A percentile compares a stretch with the other conserved stretches of the same genome.
phyloP scores from a whole-genome alignment of 2,329 filamentous ascomycete genomes.

The Xylariaceae sp. region DNA sequence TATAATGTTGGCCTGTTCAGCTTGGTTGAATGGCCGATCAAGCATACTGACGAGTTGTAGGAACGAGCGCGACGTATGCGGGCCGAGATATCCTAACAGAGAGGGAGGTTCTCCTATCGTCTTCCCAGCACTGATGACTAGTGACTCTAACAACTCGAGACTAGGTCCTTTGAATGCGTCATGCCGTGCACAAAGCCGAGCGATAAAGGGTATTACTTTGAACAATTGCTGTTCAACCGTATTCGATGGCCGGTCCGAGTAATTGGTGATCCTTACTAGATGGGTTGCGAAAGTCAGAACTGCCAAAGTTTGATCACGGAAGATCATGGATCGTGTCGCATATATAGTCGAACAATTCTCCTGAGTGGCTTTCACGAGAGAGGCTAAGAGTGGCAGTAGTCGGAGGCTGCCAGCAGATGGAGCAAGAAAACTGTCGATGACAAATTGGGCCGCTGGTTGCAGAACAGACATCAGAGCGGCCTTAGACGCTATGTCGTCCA shows the following conservation, averaged over 20 bases:
- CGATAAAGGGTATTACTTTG: conserved; percentile 73
- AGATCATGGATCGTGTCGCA: conserved; percentile 50
- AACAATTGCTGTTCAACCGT: conserved; percentile 77
- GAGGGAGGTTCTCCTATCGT: conserved; percentile 78
- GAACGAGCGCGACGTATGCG: conserved; percentile 80
- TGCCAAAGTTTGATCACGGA: conserved; percentile 61
- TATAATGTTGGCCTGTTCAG: conserved; percentile 62
- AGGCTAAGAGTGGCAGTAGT: conserved; percentile 72
- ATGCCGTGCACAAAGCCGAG: conserved; percentile 70
- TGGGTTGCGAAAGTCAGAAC: conserved; percentile 66
- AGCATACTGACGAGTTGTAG: conserved; percentile 74
- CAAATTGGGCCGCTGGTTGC: conserved; percentile 68
- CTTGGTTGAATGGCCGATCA: conserved; percentile 70
- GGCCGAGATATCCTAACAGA: conserved; percentile 83
- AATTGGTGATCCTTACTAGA: conserved; percentile 67
- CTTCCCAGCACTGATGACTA: conserved; percentile 69
- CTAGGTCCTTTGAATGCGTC: conserved; percentile 64
- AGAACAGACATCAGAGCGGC: conserved; percentile 59
- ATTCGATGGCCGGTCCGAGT: conserved; percentile 60
- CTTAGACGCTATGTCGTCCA: conserved; percentile 58
- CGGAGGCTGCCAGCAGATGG: conserved; percentile 67
- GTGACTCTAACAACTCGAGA: conserved; percentile 66
- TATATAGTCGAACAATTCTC: conserved; percentile 63
- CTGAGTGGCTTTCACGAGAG: conserved; percentile 62
- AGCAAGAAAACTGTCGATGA: conserved; percentile 74